Evolutionary conservation across 2,329 filamentous ascomycete species (phyloP).

Genomic region (Colletotrichum falcatum): DNA sequence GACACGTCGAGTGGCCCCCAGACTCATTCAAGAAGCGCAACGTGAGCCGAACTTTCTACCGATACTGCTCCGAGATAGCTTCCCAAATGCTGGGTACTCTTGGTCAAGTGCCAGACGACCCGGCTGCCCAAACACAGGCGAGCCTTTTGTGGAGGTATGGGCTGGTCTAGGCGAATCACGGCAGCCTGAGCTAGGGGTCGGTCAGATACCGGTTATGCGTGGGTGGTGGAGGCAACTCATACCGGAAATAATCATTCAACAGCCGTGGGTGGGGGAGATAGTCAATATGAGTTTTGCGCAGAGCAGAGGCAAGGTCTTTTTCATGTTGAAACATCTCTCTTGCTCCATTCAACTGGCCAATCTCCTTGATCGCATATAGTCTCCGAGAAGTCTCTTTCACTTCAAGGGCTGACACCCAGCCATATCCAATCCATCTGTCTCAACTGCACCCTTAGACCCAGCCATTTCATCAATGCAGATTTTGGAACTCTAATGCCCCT

Average conservation of each 20-base stretch:
- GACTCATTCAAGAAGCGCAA: neutral
- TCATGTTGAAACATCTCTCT: neutral
- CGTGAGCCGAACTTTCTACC: neutral
- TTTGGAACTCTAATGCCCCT: neutral
- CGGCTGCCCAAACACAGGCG: conserved; percentile 22
- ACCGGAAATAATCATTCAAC: conserved; percentile 38
- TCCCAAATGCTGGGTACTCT: conserved; percentile 1
- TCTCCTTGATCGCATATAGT: neutral
- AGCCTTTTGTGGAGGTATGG: conserved; percentile 21
- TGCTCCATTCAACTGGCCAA: neutral
- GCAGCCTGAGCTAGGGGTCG: conserved; percentile 4
- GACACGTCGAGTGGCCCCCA: neutral
- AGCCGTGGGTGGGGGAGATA: conserved; percentile 5
- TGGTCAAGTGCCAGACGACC: conserved; percentile 7
- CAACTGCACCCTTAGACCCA: neutral
- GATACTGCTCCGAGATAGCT: conserved; percentile 28
- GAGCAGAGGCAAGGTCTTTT: conserved; percentile 5
- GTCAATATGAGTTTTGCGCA: conserved; percentile 8
- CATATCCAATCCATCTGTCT: neutral
- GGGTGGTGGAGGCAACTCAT: conserved; percentile 27
- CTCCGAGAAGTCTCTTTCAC: neutral
- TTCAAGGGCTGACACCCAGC: neutral
- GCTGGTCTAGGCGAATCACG: conserved; percentile 34
- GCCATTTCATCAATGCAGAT: neutral
- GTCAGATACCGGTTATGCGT: conserved; percentile 25